Base-by-base conservation (phyloP, 2,329 filamentous ascomycete genomes). In the Fusarium domesticum region DNA sequence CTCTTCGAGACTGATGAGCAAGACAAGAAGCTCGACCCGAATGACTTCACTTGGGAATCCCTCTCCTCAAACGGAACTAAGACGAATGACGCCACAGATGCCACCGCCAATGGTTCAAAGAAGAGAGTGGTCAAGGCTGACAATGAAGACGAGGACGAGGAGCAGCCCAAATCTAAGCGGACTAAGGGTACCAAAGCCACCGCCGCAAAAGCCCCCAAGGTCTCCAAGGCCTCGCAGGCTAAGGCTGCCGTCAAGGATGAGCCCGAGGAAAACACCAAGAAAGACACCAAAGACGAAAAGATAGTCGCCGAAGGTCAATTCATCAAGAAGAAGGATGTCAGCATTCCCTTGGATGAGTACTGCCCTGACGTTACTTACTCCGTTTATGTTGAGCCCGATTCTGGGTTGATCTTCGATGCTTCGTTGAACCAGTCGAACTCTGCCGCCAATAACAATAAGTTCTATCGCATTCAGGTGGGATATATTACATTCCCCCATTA, bases 361-460 rank as follows among this genome's bases (percentile, higher is more conserved):
- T 72, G 69, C 38, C 56, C 63, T 2, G 57, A 71, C 2, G 6
- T 45, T 10, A 61, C 56, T 12, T 72, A 69, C 32, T 60, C 67
- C 15, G 87, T 95, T 23, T 83, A 85, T 59, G 78, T 92, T 43
- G 84, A 84, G 48, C 67, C 76, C 1, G 66, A 76, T 31, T 52
- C 57, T 16, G 80, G 81, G 16, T 68, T 85, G 43, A 88, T 92
- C 37, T 92, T 80, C 63, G 89, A 95, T 61, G 88, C 86, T 1
- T 83, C 85, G 0, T 71, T 95, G 35, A 93, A 91, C 55, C 85
- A 91, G 62, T 86, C 88, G 10, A 87, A 89, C 54, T 72, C 86
- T 0, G 69, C 72, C 0, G 67, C 75, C 36, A 93, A 92, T 61
- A 86, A 87, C 65, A 92, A 93, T 65, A 93, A 93, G 55, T 92